Evolutionary conservation across 108 stramenopile genomes (phyloP).

Genomic region (Skeletonema potamos): DNA sequence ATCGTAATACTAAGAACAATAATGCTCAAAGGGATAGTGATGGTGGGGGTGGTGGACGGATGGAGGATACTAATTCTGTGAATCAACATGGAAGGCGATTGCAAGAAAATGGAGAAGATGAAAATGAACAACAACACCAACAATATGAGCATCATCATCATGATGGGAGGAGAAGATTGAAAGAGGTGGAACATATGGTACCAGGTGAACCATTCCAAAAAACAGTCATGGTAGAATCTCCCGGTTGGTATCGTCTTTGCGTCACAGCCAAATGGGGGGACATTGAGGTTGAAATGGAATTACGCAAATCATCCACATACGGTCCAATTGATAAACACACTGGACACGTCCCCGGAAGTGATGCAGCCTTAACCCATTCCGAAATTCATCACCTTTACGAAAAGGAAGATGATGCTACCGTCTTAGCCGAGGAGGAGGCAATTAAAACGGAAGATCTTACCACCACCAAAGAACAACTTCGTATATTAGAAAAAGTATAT

Average conservation of each 20-base stretch:
- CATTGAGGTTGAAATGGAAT: constrained; percentile 77
- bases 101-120: no score
- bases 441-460: constrained; percentile 80
- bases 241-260: constrained; percentile 83
- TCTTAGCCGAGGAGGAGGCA: constrained; percentile 47
- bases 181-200: neutral
- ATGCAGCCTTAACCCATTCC: constrained; percentile 50
- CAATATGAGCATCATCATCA: neutral
- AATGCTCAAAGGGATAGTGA: neutral
- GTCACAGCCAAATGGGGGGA: constrained; percentile 49
- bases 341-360: constrained; percentile 66
- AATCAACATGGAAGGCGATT: constrained; percentile 23
- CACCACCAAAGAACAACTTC: constrained; percentile 56
- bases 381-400: constrained; percentile 56
- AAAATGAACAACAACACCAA: neutral
- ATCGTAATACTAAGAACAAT: no score
- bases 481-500: constrained; percentile 64
- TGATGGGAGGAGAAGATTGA: neutral
- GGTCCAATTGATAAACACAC: constrained; percentile 60
- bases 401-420: constrained; percentile 61
- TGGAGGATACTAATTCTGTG: constrained; percentile 6
- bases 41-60: constrained; percentile 21
- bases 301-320: constrained; percentile 66
- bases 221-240: constrained; percentile 43
- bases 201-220: constrained; percentile 67